Conservation (phyloP, 371 early-diverging fungal species). For the Mucor ambiguus region DNA sequence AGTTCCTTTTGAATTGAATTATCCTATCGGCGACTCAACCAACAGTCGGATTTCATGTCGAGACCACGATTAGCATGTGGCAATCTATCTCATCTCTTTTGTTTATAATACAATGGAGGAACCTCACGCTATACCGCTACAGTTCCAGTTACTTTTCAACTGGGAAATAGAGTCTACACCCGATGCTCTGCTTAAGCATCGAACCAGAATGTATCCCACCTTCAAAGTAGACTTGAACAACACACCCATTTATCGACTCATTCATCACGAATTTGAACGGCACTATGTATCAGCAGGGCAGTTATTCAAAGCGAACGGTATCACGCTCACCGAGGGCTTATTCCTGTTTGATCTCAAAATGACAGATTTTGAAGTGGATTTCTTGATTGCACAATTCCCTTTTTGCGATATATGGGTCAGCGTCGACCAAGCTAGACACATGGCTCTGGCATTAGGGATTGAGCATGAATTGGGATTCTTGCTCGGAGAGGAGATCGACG, state of each 20-base stretch:
- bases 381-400: constrained; percentile 40
- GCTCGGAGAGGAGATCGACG: constrained; percentile 19
- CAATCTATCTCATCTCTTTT: neutral
- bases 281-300: constrained; percentile 48
- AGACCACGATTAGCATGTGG: neutral
- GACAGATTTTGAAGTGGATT: constrained; percentile 44
- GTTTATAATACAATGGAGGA: neutral
- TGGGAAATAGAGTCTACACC: constrained; percentile 28
- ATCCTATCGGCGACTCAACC: neutral
- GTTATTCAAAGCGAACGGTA: constrained; percentile 43
- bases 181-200: constrained; percentile 18
- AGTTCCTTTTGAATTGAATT: neutral
- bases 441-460: constrained; percentile 38
- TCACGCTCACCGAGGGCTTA: constrained; percentile 48
- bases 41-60: neutral
- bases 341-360: constrained; percentile 39
- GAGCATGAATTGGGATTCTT: constrained; percentile 27
- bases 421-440: constrained; percentile 31
- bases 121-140: constrained; percentile 18
- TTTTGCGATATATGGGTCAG: constrained; percentile 50
- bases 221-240: constrained; percentile 37
- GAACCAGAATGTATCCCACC: constrained; percentile 39
- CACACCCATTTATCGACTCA: constrained; percentile 39
- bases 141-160: constrained; percentile 42
- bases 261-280: constrained; percentile 36